Conservation (phyloP, 139 green algal genomes). For the Tetraselmis striata region DNA sequence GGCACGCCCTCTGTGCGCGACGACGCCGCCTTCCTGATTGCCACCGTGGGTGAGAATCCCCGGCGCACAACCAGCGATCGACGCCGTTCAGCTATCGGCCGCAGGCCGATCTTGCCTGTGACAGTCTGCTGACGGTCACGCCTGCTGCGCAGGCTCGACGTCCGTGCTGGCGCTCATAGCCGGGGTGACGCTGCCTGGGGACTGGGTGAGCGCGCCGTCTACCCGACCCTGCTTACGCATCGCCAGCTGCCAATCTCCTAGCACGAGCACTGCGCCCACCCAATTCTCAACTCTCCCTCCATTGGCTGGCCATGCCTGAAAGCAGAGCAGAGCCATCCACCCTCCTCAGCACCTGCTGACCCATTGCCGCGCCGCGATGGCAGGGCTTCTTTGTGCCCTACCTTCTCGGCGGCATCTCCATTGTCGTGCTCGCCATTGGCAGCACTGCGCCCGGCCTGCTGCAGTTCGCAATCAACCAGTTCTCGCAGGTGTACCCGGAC, state of each 20-base stretch:
- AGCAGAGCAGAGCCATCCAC: too few species aligned
- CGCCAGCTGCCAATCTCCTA: too few species aligned
- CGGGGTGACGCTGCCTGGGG: conserved; percentile 56
- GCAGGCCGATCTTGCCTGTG: too few species aligned
- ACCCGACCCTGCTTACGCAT: too few species aligned
- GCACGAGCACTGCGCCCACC: too few species aligned
- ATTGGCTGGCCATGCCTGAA: too few species aligned
- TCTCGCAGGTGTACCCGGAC: conserved; percentile 63
- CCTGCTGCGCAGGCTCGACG: conserved; percentile 23
- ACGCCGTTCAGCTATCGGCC: too few species aligned
- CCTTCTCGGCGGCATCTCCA: conserved; percentile 68
- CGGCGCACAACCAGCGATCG: too few species aligned
- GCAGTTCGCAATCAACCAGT: conserved; percentile 49
- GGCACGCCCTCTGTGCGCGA: conserved; percentile 38
- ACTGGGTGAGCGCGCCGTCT: conserved; percentile 52
- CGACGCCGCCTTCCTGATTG: conserved; percentile 73
- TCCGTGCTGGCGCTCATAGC: conserved; percentile 50
- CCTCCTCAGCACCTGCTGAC: too few species aligned
- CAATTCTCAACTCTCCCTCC: too few species aligned
- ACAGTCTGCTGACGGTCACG: too few species aligned
- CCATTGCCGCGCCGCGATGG: too few species aligned
- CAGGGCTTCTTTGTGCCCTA: conserved; percentile 86
- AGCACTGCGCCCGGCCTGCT: conserved; percentile 82
- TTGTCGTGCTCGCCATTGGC: conserved; percentile 83
- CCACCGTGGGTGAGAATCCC: conserved; percentile 37